Evolutionary conservation across 257 asterid genomes (phyloP), one percentile per base, ranked within the genome.

Genomic region (Solanum dulcamara): DNA sequence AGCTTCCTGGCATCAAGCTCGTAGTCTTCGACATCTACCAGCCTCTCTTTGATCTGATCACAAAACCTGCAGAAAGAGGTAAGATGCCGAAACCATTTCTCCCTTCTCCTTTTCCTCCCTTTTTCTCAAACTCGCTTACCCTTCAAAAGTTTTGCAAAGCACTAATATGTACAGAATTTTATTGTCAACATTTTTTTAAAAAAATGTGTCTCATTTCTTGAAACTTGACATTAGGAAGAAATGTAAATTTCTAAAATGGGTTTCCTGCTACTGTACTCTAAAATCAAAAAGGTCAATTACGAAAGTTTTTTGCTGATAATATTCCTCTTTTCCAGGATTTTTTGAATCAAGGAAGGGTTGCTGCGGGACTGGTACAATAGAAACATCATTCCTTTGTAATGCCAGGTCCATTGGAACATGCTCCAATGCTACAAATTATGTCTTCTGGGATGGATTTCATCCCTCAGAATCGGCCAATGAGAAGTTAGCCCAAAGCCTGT

Each of bases 361-460:
- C 72, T 92, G 98, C 46, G 97, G 98, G 72, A 94, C 95, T 6
- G 97, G 97, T 11, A 92, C 87, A 4, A 37, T 93, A 3, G 97
- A 95, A 55, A 94, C 97, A 4, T 88, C 97, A 17, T 89, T 84
- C 81, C 91, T 95, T 7, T 95, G 98, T 89, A 94, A 93, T 80
- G 88, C 86, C 38, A 87, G 92, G 64, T 91, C 98, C 15, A 8
- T 92, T 1, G 98, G 98, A 83, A 95, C 98, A 84, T 95, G 98
- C 88, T 89, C 93, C 81, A 94, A 94, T 81, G 98, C 98, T 15
- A 91, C 98, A 59, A 50, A 86, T 26, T 95, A 91, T 38, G 95
- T 95, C 53, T 95, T 93, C 83, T 95, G 94, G 95, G 98, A 94
- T 84, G 98, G 98, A 37, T 93, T 93, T 83, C 98, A 95, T 85